Conservation (phyloP, 2,329 filamentous ascomycete species). For the Epichloe aotearoae region DNA sequence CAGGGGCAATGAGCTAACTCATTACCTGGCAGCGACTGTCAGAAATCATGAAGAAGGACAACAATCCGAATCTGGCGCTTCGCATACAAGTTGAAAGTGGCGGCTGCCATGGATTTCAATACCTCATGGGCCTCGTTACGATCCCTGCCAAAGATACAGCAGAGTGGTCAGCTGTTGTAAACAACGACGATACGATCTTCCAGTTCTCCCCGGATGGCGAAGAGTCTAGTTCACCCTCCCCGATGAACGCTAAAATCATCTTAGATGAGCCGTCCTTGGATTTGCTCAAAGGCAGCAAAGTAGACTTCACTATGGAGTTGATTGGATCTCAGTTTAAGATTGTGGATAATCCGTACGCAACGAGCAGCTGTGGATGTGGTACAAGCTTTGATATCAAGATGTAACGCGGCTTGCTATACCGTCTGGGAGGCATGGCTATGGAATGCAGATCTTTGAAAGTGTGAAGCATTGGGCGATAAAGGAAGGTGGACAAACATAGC, state of each 20-base stretch:
- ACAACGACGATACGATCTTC: slow-evolving; percentile 81
- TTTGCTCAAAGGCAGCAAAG: slow-evolving; percentile 80
- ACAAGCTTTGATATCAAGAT: slow-evolving; percentile 92
- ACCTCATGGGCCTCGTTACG: slow-evolving; percentile 75
- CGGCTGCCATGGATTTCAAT: slow-evolving; percentile 96
- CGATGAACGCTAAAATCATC: slow-evolving; percentile 58
- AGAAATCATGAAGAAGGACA: slow-evolving; percentile 59
- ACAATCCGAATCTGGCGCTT: slow-evolving; percentile 71
- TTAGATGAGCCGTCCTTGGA: slow-evolving; percentile 82
- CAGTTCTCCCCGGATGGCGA: slow-evolving; percentile 46
- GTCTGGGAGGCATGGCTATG: neutral
- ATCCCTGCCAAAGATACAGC: slow-evolving; percentile 30
- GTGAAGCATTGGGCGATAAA: neutral
- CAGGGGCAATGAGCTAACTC: neutral
- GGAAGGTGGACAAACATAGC: neutral
- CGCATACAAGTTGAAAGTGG: slow-evolving; percentile 86
- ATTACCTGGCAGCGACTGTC: slow-evolving; percentile 46
- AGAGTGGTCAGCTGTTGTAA: slow-evolving; percentile 22
- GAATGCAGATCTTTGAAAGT: neutral
- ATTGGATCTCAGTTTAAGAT: slow-evolving; percentile 89
- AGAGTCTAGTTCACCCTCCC: slow-evolving; percentile 12
- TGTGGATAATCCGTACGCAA: slow-evolving; percentile 79
- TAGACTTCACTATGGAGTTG: slow-evolving; percentile 93
- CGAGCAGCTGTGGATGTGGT: slow-evolving; percentile 91
- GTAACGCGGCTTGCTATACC: slow-evolving; percentile 17